Evolutionary conservation across 2,329 filamentous ascomycete species (phyloP).

Genomic region (Cladophialophora psammophila): DNA sequence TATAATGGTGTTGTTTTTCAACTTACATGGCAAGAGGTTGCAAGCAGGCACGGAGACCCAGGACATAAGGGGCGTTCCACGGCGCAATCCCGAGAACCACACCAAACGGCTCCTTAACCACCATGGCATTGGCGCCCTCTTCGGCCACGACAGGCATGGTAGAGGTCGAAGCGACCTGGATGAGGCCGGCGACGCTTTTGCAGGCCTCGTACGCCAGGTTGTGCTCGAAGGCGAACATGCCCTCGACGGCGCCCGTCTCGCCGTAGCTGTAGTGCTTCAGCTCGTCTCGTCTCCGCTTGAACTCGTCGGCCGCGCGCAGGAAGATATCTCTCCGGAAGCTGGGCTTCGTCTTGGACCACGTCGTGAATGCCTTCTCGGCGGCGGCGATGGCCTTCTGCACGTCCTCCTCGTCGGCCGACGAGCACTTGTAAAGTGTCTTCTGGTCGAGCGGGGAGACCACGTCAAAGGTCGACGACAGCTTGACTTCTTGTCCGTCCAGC

Average conservation of each 20-base stretch:
- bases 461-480: slow-evolving; percentile 51
- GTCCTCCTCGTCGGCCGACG: slow-evolving; percentile 63
- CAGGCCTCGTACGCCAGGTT: slow-evolving; percentile 33
- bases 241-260: slow-evolving; percentile 62
- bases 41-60: slow-evolving; percentile 59
- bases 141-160: slow-evolving; percentile 56
- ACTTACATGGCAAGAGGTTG: slow-evolving; percentile 65
- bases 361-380: slow-evolving; percentile 71
- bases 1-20: too few species aligned
- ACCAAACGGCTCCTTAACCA: slow-evolving; percentile 78
- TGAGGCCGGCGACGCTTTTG: slow-evolving; percentile 33
- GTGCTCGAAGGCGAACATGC: slow-evolving; percentile 45
- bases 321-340: slow-evolving; percentile 72
- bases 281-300: slow-evolving; percentile 67
- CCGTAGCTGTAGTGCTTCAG: slow-evolving; percentile 65
- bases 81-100: slow-evolving; percentile 81
- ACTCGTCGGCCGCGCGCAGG: slow-evolving; percentile 69
- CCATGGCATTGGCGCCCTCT: slow-evolving; percentile 65
- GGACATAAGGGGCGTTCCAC: slow-evolving; percentile 69
- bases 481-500: slow-evolving; percentile 53
- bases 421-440: slow-evolving; percentile 62
- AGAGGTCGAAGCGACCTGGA: slow-evolving; percentile 48
- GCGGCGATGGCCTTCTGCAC: slow-evolving; percentile 64
- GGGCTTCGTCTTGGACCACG: slow-evolving; percentile 72
- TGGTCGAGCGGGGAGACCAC: slow-evolving; percentile 65